phyloP scores from a whole-genome alignment of 345 rosid genomes.

The Eucalyptus grandis region DNA sequence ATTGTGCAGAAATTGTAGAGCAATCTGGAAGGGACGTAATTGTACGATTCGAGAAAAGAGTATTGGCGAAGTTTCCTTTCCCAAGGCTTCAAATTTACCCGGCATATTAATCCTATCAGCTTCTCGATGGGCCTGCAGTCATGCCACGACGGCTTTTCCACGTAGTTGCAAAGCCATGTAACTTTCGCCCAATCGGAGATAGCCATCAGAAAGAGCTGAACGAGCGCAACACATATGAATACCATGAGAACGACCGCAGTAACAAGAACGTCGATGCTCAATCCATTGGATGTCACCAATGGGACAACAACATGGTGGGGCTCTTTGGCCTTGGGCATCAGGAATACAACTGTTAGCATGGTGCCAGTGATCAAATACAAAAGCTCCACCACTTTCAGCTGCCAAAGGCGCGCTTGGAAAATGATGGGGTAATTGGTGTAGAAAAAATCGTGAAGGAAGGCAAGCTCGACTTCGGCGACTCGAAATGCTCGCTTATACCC shows the following conservation, averaged over 20 bases:
- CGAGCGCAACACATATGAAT: neutral
- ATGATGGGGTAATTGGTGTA: neutral
- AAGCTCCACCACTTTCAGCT: neutral
- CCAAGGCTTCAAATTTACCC: neutral
- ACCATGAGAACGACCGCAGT: neutral
- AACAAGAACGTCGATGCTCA: neutral
- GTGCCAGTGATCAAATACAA: neutral
- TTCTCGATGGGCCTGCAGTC: neutral
- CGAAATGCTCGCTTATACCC: too few relatives aligned
- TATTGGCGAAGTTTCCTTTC: neutral
- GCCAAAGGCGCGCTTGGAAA: neutral
- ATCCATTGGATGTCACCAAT: neutral
- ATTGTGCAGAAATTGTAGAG: neutral
- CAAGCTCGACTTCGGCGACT: too few relatives aligned
- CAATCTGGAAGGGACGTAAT: neutral
- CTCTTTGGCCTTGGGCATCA: neutral
- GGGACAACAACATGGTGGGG: too few relatives aligned
- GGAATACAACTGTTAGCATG: neutral
- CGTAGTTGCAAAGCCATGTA: neutral
- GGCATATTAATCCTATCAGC: neutral
- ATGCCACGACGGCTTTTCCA: neutral
- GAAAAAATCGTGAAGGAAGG: too few relatives aligned
- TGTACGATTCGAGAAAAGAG: neutral
- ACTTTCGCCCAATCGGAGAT: neutral
- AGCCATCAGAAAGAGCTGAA: neutral